These are phyloP conservation scores for Septoria petroselini DNA, from an alignment of 2,329 filamentous ascomycete genomes.

Conservation along the genomic window DNA sequence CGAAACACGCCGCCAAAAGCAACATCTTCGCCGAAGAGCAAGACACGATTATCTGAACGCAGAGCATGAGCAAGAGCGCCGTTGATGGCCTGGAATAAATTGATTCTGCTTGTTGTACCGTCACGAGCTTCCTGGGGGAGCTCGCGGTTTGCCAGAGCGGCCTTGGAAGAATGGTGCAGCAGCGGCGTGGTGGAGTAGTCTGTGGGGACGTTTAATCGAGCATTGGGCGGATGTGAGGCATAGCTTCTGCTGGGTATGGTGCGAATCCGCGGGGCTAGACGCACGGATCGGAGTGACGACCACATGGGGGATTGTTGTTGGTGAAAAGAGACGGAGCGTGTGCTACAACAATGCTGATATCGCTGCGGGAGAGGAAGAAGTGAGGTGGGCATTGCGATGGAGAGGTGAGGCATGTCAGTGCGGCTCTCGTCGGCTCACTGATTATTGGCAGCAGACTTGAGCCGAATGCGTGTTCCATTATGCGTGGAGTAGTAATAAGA, in stretches of 20 bases:
- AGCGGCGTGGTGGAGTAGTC: constrained; percentile 82
- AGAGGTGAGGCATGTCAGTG: too few relatives aligned
- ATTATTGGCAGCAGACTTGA: too few relatives aligned
- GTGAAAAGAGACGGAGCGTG: too few relatives aligned
- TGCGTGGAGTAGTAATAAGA: too few relatives aligned
- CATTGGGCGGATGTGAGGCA: constrained; percentile 50
- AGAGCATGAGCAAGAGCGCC: constrained; percentile 80
- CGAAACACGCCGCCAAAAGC: constrained; percentile 96
- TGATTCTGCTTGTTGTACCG: constrained; percentile 73
- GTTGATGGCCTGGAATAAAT: constrained; percentile 92
- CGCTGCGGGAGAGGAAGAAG: too few relatives aligned
- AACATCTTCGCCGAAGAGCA: constrained; percentile 95
- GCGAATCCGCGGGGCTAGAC: background rate
- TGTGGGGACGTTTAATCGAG: constrained; percentile 75
- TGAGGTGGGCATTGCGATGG: too few relatives aligned
- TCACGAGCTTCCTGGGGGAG: constrained; percentile 50
- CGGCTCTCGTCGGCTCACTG: too few relatives aligned
- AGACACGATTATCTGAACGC: constrained; percentile 75
- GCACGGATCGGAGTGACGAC: too few relatives aligned
- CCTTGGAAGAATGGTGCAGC: constrained; percentile 73
- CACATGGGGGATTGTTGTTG: too few relatives aligned
- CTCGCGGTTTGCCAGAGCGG: constrained; percentile 68
- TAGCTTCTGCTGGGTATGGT: constrained; percentile 38
- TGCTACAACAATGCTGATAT: too few relatives aligned
- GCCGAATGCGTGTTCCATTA: too few relatives aligned